A percentile compares a stretch with the other conserved stretches of the same genome.
Conservation (phyloP, 345 rosid genomes). For the Salix caprea region DNA sequence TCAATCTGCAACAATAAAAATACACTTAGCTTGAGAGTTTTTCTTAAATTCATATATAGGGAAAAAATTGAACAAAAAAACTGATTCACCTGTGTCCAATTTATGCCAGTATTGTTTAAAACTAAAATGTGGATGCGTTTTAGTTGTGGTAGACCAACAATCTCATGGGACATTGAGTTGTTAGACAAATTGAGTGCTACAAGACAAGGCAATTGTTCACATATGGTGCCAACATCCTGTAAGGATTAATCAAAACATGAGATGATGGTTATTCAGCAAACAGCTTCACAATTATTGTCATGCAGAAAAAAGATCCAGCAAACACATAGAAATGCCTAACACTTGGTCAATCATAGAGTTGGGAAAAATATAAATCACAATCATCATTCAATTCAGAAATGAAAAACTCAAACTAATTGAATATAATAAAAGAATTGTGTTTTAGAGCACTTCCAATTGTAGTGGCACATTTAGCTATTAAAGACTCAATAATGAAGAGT, state of each 20-base stretch:
- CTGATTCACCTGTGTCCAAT: conserved; percentile 64
- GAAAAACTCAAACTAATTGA: background rate
- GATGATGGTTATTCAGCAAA: background rate
- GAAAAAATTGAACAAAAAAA: background rate
- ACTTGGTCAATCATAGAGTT: background rate
- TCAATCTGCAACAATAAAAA: conserved; percentile 53
- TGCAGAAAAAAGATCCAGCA: background rate
- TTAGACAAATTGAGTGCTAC: conserved; percentile 59
- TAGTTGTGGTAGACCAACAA: conserved; percentile 45
- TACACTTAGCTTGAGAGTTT: background rate
- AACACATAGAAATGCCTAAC: no score
- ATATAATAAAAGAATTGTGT: background rate
- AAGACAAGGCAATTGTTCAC: conserved; percentile 66
- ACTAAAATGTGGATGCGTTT: conserved; percentile 62
- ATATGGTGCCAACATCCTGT: conserved; percentile 68
- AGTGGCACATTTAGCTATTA: background rate
- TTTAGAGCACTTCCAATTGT: background rate
- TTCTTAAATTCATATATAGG: background rate
- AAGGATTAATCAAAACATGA: conserved; percentile 10
- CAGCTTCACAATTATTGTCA: background rate
- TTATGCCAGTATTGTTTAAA: conserved; percentile 60
- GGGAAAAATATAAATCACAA: background rate
- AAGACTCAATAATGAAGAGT: background rate
- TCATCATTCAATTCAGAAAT: background rate
- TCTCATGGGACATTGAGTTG: conserved; percentile 51